Evolutionary conservation across 257 asterid species (phyloP).

Genomic region (Jacaranda copaia): DNA sequence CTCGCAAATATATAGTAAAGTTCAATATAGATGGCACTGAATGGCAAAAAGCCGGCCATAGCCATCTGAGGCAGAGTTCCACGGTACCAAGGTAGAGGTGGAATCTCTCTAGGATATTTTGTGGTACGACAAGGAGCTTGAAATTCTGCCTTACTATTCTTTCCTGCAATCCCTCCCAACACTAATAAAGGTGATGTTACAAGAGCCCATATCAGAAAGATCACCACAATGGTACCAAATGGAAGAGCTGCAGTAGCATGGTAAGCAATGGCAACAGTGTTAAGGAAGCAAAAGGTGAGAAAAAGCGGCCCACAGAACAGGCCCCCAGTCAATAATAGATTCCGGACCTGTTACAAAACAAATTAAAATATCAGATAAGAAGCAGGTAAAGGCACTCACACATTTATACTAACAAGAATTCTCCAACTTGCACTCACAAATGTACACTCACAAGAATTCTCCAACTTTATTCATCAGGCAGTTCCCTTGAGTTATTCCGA

Average conservation of each 20-base stretch:
- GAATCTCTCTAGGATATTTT: constrained; percentile 86
- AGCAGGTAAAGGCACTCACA: neutral
- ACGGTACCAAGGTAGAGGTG: constrained; percentile 87
- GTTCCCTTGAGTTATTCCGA: neutral
- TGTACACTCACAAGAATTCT: too few species aligned
- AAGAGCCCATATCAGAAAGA: constrained; percentile 87
- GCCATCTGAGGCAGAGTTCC: constrained; percentile 90
- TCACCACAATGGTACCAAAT: constrained; percentile 84
- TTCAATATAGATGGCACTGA: constrained; percentile 93
- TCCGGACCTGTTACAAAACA: constrained; percentile 64
- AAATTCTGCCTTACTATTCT: constrained; percentile 84
- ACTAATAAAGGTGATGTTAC: constrained; percentile 84
- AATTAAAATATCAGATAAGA: constrained; percentile 8
- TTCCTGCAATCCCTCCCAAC: constrained; percentile 89
- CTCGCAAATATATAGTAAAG: constrained; percentile 92
- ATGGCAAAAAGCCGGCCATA: constrained; percentile 94
- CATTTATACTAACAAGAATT: neutral
- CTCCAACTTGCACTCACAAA: neutral
- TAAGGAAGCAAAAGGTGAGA: constrained; percentile 78
- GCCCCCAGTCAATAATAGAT: constrained; percentile 71
- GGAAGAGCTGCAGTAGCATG: constrained; percentile 92
- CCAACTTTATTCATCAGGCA: neutral
- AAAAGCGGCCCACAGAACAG: constrained; percentile 86
- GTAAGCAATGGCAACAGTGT: constrained; percentile 85
- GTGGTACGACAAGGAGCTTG: constrained; percentile 92